Evolutionary conservation across 2,329 filamentous ascomycete genomes (phyloP).

Genomic region (Mycogone perniciosa): DNA sequence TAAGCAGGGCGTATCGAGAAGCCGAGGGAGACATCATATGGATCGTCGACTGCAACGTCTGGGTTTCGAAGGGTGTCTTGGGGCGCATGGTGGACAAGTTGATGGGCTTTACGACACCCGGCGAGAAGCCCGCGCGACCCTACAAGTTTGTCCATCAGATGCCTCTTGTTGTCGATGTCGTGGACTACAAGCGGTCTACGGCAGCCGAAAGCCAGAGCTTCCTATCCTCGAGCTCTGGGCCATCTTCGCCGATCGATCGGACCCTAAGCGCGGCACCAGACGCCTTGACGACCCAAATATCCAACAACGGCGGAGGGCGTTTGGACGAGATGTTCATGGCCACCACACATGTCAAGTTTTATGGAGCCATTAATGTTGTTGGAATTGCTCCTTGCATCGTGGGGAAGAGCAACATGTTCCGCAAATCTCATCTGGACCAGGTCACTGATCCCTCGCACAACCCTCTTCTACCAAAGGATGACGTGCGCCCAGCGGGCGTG

Average conservation of each 20-base stretch:
- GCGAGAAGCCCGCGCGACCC: conserved; percentile 41
- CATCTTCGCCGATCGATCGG: conserved; percentile 22
- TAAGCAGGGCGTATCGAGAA: conserved; percentile 87
- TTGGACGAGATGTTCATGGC: conserved; percentile 94
- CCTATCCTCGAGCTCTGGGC: conserved; percentile 29
- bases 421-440: conserved; percentile 78
- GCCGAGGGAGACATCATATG: conserved; percentile 83
- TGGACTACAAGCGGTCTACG: conserved; percentile 20
- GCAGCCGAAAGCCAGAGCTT: conserved; percentile 22
- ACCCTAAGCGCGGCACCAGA: not conserved
- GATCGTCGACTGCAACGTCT: conserved; percentile 95
- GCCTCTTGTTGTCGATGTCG: conserved; percentile 77
- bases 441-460: conserved; percentile 51
- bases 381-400: conserved; percentile 87
- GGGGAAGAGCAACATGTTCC: conserved; percentile 98
- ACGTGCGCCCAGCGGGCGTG: conserved; percentile 57
- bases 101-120: conserved; percentile 55
- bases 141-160: conserved; percentile 96
- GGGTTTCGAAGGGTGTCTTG: conserved; percentile 72
- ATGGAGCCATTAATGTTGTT: conserved; percentile 92
- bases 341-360: conserved; percentile 93
- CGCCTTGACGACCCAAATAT: conserved; percentile 19
- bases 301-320: conserved; percentile 61
- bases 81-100: conserved; percentile 87
- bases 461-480: conserved; percentile 34